These are phyloP conservation scores for Candida vaughaniae DNA, from an alignment of 805 yeast species.

Conservation along the genomic window DNA sequence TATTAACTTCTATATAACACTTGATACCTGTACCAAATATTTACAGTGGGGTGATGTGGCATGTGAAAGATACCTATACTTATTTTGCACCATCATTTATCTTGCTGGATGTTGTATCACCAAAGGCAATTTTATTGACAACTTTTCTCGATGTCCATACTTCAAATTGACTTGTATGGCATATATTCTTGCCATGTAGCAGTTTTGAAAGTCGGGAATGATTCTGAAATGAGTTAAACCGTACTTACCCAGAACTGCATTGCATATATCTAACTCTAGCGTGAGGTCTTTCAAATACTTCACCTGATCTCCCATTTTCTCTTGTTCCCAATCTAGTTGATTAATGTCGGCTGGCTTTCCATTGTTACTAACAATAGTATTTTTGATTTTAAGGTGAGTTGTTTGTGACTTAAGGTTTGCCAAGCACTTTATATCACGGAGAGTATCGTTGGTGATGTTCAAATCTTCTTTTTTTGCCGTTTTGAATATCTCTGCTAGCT, in stretches of 20 bases:
- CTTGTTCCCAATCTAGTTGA: constrained; percentile 8
- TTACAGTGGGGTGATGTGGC: too few relatives aligned
- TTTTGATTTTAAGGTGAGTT: constrained; percentile 23
- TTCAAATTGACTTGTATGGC: constrained; percentile 25
- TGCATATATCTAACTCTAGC: constrained; percentile 23
- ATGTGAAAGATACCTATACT: too few relatives aligned
- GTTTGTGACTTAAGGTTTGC: constrained; percentile 30
- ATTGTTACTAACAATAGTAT: constrained; percentile 3
- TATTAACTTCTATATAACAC: too few relatives aligned
- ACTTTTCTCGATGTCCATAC: constrained; percentile 21
- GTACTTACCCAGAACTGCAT: constrained; percentile 3
- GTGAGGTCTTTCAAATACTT: constrained; percentile 6
- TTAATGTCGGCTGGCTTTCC: constrained; percentile 2
- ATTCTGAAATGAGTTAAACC: constrained; percentile 27
- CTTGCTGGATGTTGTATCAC: constrained; percentile 19
- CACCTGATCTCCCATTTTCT: neutral
- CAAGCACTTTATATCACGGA: constrained; percentile 30
- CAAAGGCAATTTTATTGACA: constrained; percentile 26
- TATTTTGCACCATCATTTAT: too few relatives aligned
- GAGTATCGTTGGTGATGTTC: constrained; percentile 24
- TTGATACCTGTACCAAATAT: too few relatives aligned
- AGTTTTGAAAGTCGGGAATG: constrained; percentile 40
- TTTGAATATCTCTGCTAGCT: constrained; percentile 24
- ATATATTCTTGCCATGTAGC: constrained; percentile 34
- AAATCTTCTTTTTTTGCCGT: constrained; percentile 23